Evolutionary conservation across 371 early-diverging fungal genomes (phyloP).

Genomic region (Syncephalastrum contaminatum): DNA sequence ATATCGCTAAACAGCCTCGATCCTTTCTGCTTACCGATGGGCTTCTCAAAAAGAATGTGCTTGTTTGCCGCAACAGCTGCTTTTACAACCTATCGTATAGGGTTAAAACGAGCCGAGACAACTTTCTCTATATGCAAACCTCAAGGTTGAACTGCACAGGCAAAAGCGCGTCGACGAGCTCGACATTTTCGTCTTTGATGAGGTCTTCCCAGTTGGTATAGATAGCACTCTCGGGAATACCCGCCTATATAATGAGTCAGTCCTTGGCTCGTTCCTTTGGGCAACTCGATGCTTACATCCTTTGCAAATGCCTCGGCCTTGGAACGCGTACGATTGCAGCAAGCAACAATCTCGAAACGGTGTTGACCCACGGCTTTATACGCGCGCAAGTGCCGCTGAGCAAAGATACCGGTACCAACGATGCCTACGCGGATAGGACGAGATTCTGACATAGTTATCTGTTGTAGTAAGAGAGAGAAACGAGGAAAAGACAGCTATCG

Average conservation of each 20-base stretch:
- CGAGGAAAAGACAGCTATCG: neutral
- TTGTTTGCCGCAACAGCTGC: conserved; percentile 44
- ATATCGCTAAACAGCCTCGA: neutral
- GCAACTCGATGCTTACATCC: conserved; percentile 38
- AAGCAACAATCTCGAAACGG: conserved; percentile 48
- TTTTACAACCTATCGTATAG: conserved; percentile 25
- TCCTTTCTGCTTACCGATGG: conserved; percentile 34
- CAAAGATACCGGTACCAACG: conserved; percentile 54
- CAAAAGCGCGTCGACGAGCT: conserved; percentile 34
- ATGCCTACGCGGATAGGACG: conserved; percentile 47
- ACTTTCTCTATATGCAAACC: conserved; percentile 12
- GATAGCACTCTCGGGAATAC: conserved; percentile 40
- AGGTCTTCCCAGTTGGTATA: conserved; percentile 39
- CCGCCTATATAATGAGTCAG: conserved; percentile 24
- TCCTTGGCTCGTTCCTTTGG: no score
- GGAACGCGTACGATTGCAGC: conserved; percentile 47
- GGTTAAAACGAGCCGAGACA: neutral
- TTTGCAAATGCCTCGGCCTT: conserved; percentile 49
- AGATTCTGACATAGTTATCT: neutral
- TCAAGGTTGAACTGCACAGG: conserved; percentile 47
- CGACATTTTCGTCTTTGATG: conserved; percentile 43
- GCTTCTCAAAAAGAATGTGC: conserved; percentile 50
- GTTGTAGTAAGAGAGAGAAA: neutral
- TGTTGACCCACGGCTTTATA: conserved; percentile 34
- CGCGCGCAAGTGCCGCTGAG: conserved; percentile 48